phyloP scores from a whole-genome alignment of 305 asterid genomes.

The Withania somnifera region DNA sequence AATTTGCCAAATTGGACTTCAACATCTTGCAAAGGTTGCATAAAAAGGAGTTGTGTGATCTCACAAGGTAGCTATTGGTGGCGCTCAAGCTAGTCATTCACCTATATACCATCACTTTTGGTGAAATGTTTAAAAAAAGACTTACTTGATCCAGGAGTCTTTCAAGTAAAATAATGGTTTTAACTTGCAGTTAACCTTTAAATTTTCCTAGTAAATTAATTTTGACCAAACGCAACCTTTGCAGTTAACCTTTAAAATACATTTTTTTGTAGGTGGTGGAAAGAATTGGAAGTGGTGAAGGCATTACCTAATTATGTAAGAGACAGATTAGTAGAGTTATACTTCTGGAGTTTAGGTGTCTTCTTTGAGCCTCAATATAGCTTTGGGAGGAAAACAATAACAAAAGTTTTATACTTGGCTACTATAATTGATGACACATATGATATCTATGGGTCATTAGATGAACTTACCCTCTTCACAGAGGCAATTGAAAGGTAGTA shows the following conservation, averaged over 20 bases:
- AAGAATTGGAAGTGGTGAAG: not conserved
- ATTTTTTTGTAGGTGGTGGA: conserved; percentile 4
- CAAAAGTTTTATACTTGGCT: not conserved
- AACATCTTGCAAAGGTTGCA: not conserved
- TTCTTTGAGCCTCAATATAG: conserved; percentile 5
- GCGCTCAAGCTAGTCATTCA: no score
- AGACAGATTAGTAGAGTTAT: conserved; percentile 8
- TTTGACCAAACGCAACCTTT: no score
- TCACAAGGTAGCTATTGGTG: not conserved
- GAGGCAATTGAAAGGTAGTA: conserved; percentile 7
- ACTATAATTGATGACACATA: conserved; percentile 9
- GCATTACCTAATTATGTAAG: not conserved
- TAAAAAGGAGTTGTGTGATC: not conserved
- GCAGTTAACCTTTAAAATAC: no score
- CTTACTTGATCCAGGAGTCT: no score
- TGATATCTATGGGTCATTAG: conserved; percentile 3
- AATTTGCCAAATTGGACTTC: not conserved
- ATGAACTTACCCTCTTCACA: conserved; percentile 11
- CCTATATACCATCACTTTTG: no score
- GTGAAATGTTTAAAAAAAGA: no score
- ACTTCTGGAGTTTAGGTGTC: conserved; percentile 9
- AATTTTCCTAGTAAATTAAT: no score
- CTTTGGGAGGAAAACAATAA: not conserved
- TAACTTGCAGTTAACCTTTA: no score
- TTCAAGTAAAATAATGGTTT: no score